Percentiles rank a stretch among this genome's conserved stretches.
These are phyloP conservation scores for Ogataea ramenticola DNA, from an alignment of 805 yeast genomes.

Conservation along the genomic window DNA sequence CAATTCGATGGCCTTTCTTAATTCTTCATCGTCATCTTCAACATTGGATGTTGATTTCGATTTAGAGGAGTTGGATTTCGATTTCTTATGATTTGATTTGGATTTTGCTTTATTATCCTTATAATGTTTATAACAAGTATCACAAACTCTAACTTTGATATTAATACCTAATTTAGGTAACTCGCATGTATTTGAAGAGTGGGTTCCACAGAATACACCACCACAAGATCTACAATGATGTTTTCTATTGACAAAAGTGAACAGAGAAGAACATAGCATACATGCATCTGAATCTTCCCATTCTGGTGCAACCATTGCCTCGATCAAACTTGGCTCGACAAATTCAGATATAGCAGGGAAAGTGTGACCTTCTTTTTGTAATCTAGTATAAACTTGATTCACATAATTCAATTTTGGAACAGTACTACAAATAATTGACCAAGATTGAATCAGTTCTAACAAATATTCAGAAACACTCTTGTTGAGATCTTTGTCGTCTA, in stretches of 20 bases:
- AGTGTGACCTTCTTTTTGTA: conserved; percentile 53
- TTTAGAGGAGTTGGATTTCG: conserved; percentile 11
- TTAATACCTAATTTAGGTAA: conserved; percentile 80
- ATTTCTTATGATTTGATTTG: conserved; percentile 7
- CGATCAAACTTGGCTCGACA: conserved; percentile 51
- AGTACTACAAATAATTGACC: conserved; percentile 69
- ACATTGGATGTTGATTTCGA: conserved; percentile 15
- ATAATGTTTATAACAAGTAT: conserved; percentile 69
- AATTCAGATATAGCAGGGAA: conserved; percentile 49
- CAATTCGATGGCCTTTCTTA: conserved; percentile 69
- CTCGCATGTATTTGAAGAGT: conserved; percentile 67
- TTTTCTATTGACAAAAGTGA: conserved; percentile 78
- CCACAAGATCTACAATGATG: conserved; percentile 98
- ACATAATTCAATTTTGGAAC: conserved; percentile 63
- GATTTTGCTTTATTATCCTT: conserved; percentile 25
- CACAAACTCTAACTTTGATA: conserved; percentile 91
- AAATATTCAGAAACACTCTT: conserved; percentile 52
- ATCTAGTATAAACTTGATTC: conserved; percentile 48
- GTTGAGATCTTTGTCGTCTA: conserved; percentile 26
- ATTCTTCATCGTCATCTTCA: conserved; percentile 55
- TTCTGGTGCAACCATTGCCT: conserved; percentile 90
- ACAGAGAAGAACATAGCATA: conserved; percentile 82
- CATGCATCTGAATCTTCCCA: conserved; percentile 96
- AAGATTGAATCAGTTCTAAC: conserved; percentile 60
- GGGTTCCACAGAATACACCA: conserved; percentile 82